These are phyloP conservation scores for Pseudotsuga menziesii DNA, from an alignment of 75 land plant genomes.

Conservation along the genomic window DNA sequence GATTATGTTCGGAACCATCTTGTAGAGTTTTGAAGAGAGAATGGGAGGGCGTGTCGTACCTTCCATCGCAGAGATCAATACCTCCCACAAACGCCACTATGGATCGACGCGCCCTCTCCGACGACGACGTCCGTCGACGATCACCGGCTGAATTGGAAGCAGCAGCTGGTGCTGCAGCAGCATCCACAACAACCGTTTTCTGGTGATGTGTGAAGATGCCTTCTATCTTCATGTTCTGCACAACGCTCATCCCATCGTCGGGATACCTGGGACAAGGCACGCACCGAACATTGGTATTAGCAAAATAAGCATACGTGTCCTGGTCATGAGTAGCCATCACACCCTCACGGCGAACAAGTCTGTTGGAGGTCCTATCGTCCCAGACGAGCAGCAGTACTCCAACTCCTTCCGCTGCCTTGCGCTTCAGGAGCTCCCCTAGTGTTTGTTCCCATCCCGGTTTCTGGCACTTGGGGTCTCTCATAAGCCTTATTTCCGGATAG, in stretches of 20 bases:
- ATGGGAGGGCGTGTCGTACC: slow-evolving; percentile 71
- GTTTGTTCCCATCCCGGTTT: slow-evolving; percentile 11
- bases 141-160: no score
- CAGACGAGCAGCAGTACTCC: slow-evolving; percentile 31
- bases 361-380: slow-evolving; percentile 37
- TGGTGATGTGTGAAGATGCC: slow-evolving; percentile 88
- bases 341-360: slow-evolving; percentile 9
- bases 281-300: slow-evolving; percentile 24
- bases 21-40: slow-evolving; percentile 54
- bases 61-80: slow-evolving; percentile 79
- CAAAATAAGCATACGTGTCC: slow-evolving; percentile 25
- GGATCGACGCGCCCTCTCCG: slow-evolving; percentile 7
- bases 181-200: slow-evolving; percentile 54
- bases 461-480: slow-evolving; percentile 7
- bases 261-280: slow-evolving; percentile 32
- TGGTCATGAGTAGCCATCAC: slow-evolving; percentile 39
- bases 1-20: slow-evolving; percentile 24
- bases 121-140: no score
- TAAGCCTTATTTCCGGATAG: slow-evolving; percentile 21
- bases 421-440: slow-evolving; percentile 28
- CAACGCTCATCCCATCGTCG: slow-evolving; percentile 23
- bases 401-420: slow-evolving; percentile 31
- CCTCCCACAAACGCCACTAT: slow-evolving; percentile 77
- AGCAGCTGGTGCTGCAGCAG: no score
- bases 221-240: slow-evolving; percentile 16